phyloP scores from a whole-genome alignment of 2,329 filamentous ascomycete genomes.

The Fusarium luffae region DNA sequence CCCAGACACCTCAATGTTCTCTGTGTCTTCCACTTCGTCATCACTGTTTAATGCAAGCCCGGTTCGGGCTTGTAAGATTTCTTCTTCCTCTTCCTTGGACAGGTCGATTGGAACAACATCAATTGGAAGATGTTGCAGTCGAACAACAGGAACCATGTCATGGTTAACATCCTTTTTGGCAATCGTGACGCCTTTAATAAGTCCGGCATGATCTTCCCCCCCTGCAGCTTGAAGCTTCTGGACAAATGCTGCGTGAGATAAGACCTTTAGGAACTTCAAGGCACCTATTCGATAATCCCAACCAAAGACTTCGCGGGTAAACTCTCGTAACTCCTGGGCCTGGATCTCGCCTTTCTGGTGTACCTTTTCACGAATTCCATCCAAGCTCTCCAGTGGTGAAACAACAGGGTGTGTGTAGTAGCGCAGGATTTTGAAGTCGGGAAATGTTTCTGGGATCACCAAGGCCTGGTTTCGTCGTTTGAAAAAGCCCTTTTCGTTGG shows the following conservation, averaged over 20 bases:
- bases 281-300: constrained; percentile 85
- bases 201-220: constrained; percentile 51
- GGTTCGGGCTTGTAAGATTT: constrained; percentile 61
- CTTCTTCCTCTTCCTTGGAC: constrained; percentile 74
- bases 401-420: constrained; percentile 92
- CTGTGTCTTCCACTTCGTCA: constrained; percentile 66
- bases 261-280: constrained; percentile 82
- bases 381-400: constrained; percentile 67
- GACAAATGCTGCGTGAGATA: constrained; percentile 80
- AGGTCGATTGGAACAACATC: constrained; percentile 83
- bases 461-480: constrained; percentile 78
- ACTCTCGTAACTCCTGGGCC: constrained; percentile 71
- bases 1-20: constrained; percentile 31
- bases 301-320: constrained; percentile 83
- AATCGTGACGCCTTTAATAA: constrained; percentile 75
- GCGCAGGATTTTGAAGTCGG: constrained; percentile 79
- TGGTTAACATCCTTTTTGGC: constrained; percentile 77
- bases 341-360: constrained; percentile 42
- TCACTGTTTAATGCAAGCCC: constrained; percentile 73
- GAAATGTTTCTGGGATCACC: constrained; percentile 82
- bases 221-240: constrained; percentile 59
- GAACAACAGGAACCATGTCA: constrained; percentile 80
- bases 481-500: constrained; percentile 87
- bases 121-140: constrained; percentile 80
- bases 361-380: constrained; percentile 44